These are phyloP conservation scores for Entonaema liquescens DNA, from an alignment of 495 filamentous ascomycete genomes.

Conservation along the genomic window DNA sequence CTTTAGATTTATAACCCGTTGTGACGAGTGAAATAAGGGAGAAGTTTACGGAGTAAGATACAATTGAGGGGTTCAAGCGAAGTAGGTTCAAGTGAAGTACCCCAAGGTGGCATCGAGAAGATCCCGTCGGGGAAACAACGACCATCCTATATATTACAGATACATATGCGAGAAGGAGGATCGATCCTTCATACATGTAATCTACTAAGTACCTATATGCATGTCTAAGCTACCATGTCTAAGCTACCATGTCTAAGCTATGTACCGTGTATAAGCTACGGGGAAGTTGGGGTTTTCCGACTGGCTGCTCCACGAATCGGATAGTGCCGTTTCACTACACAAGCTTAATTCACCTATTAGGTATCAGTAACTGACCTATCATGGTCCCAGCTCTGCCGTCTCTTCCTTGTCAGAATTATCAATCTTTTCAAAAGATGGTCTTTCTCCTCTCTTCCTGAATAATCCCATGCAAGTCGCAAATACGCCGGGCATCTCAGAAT, in stretches of 20 bases:
- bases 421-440: not conserved
- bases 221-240: not conserved
- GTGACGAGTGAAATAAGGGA: not conserved
- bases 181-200: not conserved
- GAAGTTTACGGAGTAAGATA: not conserved
- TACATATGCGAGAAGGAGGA: not conserved
- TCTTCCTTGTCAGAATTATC: conserved; percentile 12
- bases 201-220: not conserved
- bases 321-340: not conserved
- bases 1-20: not conserved
- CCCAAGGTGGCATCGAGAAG: not conserved
- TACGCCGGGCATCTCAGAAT: conserved; percentile 45
- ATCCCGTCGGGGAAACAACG: not conserved
- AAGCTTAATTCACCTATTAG: not conserved
- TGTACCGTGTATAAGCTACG: not conserved
- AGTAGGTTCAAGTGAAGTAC: not conserved
- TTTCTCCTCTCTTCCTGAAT: conserved; percentile 8
- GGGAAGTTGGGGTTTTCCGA: conserved; percentile 26
- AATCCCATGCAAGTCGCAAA: conserved; percentile 16
- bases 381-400: conserved; percentile 9
- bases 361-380: not conserved
- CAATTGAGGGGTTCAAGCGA: not conserved
- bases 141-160: not conserved
- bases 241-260: conserved; percentile 1
- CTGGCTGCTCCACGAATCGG: not conserved